Conservation (phyloP, 2,329 filamentous ascomycete genomes). For the Alternaria solani region DNA sequence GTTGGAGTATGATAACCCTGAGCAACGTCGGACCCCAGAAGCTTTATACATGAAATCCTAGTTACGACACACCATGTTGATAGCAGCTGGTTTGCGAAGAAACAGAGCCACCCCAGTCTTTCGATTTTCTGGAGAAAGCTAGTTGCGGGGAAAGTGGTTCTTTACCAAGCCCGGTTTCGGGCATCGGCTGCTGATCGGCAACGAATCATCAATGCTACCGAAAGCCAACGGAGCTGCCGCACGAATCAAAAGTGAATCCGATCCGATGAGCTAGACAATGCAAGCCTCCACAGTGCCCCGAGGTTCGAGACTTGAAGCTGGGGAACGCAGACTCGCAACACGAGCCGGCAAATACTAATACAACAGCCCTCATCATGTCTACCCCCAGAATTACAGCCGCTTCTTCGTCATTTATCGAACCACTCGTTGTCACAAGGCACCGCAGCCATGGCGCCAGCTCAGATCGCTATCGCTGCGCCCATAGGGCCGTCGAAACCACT, state of each 20-base stretch:
- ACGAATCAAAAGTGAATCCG: slow-evolving; percentile 6
- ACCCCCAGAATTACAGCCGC: background rate
- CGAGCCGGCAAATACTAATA: slow-evolving; percentile 1
- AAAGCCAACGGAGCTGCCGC: background rate
- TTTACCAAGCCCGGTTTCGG: background rate
- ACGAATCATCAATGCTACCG: background rate
- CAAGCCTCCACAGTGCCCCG: background rate
- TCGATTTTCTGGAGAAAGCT: slow-evolving; percentile 13
- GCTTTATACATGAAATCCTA: slow-evolving; percentile 6
- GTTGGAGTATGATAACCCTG: background rate
- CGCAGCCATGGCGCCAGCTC: slow-evolving; percentile 29
- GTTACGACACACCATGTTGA: background rate
- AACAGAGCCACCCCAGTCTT: slow-evolving; percentile 1
- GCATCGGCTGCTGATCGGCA: background rate
- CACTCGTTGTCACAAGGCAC: background rate
- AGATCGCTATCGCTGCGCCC: slow-evolving; percentile 23
- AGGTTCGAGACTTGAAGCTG: background rate
- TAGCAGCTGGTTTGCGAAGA: slow-evolving; percentile 1
- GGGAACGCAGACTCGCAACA: background rate
- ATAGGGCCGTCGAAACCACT: slow-evolving; percentile 8
- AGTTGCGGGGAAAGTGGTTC: slow-evolving; percentile 8
- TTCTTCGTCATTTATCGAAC: background rate
- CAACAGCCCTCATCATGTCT: background rate
- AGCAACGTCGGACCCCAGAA: background rate
- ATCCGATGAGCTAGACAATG: slow-evolving; percentile 7